Evolutionary conservation across 331 rosid genomes (phyloP).

Genomic region (Pyracantha coccinea): DNA sequence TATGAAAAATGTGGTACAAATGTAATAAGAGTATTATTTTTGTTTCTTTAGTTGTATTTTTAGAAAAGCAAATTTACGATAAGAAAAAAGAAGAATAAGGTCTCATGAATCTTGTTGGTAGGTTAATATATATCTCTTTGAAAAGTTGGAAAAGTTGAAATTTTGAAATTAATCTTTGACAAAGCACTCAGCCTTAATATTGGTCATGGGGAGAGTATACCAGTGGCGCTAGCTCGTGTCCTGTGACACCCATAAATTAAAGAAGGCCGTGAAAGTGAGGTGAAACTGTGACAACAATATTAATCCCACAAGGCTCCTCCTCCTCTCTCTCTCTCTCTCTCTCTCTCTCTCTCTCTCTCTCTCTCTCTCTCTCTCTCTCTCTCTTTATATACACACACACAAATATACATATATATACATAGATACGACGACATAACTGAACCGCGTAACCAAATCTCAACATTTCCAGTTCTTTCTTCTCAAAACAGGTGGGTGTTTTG

Average conservation of each 20-base stretch:
- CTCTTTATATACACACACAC: too few relatives aligned
- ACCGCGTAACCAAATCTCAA: neutral
- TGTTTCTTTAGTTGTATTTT: neutral
- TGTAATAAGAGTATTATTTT: too few relatives aligned
- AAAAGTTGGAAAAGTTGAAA: neutral
- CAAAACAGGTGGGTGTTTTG: neutral
- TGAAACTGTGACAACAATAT: slow-evolving; percentile 50
- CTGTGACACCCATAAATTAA: slow-evolving; percentile 76
- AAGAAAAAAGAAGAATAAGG: neutral
- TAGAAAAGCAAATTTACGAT: neutral
- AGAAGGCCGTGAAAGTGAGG: slow-evolving; percentile 46
- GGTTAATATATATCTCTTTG: neutral
- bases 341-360: slow-evolving; percentile 8
- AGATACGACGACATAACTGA: neutral
- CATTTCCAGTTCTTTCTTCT: neutral
- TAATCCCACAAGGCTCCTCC: slow-evolving; percentile 47
- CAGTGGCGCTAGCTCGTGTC: slow-evolving; percentile 33
- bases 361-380: slow-evolving; percentile 8
- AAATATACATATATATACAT: too few relatives aligned
- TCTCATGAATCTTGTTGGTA: slow-evolving; percentile 1
- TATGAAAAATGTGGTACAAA: too few relatives aligned
- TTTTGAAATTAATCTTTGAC: neutral
- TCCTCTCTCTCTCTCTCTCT: slow-evolving; percentile 25
- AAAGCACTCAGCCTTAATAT: slow-evolving; percentile 13
- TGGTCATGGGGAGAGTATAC: slow-evolving; percentile 44